These are phyloP conservation scores for Metschnikowia koreensis DNA, from an alignment of 805 yeast species.

Conservation along the genomic window DNA sequence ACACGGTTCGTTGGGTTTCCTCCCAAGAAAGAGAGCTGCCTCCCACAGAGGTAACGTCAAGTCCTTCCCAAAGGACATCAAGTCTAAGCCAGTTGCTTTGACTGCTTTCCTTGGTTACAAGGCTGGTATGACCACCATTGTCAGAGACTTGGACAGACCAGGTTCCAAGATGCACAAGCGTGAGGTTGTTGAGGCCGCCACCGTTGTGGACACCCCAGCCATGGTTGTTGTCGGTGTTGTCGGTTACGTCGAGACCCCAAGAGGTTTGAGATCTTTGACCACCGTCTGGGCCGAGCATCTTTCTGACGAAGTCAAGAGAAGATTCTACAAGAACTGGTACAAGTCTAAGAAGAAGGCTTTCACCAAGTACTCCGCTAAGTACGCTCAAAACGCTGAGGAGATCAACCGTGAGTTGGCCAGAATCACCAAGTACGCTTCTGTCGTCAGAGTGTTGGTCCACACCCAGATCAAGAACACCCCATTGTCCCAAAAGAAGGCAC, in stretches of 20 bases:
- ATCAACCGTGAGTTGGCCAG: slow-evolving; percentile 96
- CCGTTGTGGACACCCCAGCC: slow-evolving; percentile 99
- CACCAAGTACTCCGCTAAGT: slow-evolving; percentile 99
- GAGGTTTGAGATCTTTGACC: slow-evolving; percentile 99
- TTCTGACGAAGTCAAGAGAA: slow-evolving; percentile 98
- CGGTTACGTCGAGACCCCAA: slow-evolving; percentile 99
- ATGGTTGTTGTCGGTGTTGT: slow-evolving; percentile 99
- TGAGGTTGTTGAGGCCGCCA: slow-evolving; percentile 99
- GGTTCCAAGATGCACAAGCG: slow-evolving; percentile 99
- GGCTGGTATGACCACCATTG: slow-evolving; percentile 99
- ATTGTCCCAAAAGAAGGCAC: slow-evolving; percentile 98
- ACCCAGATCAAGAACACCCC: slow-evolving; percentile 99
- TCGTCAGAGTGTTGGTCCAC: slow-evolving; percentile 98
- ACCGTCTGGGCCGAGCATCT: slow-evolving; percentile 99
- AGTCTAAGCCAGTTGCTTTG: slow-evolving; percentile 95
- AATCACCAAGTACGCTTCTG: slow-evolving; percentile 96
- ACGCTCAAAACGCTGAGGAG: slow-evolving; percentile 85
- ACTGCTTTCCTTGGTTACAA: slow-evolving; percentile 99
- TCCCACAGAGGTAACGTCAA: slow-evolving; percentile 98
- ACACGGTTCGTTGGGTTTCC: slow-evolving; percentile 99
- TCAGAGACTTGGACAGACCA: slow-evolving; percentile 99
- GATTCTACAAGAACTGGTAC: slow-evolving; percentile 99
- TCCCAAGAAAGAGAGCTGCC: slow-evolving; percentile 99
- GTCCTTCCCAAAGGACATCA: slow-evolving; percentile 99
- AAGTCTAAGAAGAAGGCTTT: slow-evolving; percentile 99